phyloP scores from a whole-genome alignment of 352 stramenopile genomes.

The Blastocystis sp. region DNA sequence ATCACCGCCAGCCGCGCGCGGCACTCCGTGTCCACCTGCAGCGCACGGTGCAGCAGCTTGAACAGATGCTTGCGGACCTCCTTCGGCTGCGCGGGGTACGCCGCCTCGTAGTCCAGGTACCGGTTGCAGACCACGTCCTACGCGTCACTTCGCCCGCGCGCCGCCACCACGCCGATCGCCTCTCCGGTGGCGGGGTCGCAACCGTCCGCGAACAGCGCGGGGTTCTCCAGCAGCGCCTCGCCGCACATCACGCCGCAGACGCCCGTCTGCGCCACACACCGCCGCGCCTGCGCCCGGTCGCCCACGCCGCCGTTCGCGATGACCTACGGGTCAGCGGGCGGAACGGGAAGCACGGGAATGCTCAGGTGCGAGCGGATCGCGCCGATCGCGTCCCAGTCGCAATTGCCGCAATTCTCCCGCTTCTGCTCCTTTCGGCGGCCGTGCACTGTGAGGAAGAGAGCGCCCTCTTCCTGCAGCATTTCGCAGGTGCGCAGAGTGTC shows the following conservation, averaged over 20 bases:
- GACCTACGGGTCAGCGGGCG: conserved; percentile 67
- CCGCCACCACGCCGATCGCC: too few species aligned
- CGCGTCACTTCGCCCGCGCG: not conserved
- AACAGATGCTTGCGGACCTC: conserved; percentile 83
- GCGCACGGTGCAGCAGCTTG: conserved; percentile 76
- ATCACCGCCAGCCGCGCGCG: not conserved
- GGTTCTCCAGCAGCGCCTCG: conserved; percentile 83
- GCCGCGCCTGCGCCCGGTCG: conserved; percentile 76
- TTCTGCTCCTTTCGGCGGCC: conserved; percentile 88
- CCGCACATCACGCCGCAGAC: conserved; percentile 85
- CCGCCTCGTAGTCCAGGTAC: conserved; percentile 75
- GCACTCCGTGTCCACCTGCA: not conserved
- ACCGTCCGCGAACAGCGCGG: conserved; percentile 77
- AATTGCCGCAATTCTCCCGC: conserved; percentile 76
- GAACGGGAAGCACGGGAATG: conserved; percentile 75
- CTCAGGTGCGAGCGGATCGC: conserved; percentile 78
- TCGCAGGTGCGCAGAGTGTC: conserved; percentile 83
- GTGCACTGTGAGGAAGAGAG: conserved; percentile 82
- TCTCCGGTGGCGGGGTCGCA: not conserved
- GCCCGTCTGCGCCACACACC: conserved; percentile 78
- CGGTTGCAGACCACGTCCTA: conserved; percentile 75
- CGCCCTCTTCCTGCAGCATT: conserved; percentile 82
- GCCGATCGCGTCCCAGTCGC: conserved; percentile 80
- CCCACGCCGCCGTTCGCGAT: conserved; percentile 85
- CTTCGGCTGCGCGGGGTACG: conserved; percentile 79